A percentile compares a stretch with the other conserved stretches of the same genome.
phyloP scores from a whole-genome alignment of 768 basidiomycete species.

The Austroboletus festivus region DNA sequence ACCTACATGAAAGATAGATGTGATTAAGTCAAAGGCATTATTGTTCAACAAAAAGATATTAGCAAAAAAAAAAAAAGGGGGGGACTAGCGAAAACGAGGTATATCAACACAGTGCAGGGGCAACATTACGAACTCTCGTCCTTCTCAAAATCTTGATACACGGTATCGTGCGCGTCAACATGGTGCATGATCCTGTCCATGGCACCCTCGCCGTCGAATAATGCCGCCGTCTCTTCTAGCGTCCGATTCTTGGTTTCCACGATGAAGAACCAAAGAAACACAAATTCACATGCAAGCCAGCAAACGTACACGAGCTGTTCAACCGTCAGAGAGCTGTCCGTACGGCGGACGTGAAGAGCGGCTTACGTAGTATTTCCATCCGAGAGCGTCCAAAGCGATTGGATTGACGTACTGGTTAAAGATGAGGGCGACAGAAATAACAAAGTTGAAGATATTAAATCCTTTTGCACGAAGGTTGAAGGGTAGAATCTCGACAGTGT shows the following conservation, averaged over 20 bases:
- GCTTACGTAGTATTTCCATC: conserved; percentile 76
- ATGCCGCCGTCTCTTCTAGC: conserved; percentile 76
- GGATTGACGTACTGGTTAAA: conserved; percentile 91
- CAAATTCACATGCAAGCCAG: conserved; percentile 65
- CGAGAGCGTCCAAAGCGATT: conserved; percentile 59
- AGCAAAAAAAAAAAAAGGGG: background rate
- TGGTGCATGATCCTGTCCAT: conserved; percentile 33
- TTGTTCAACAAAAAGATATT: too few relatives aligned
- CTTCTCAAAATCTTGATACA: conserved; percentile 10
- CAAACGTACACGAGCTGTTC: conserved; percentile 61
- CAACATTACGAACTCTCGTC: conserved; percentile 6
- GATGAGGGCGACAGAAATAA: conserved; percentile 74
- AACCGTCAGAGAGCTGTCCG: background rate
- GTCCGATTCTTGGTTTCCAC: conserved; percentile 72
- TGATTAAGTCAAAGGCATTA: too few relatives aligned
- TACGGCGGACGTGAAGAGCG: background rate
- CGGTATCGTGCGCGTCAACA: conserved; percentile 19
- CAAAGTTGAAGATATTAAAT: conserved; percentile 77
- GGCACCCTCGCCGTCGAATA: conserved; percentile 72
- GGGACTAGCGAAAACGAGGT: background rate
- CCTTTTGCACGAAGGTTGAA: conserved; percentile 83
- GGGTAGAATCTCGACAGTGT: conserved; percentile 87
- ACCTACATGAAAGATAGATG: too few relatives aligned
- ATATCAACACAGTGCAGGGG: too few relatives aligned
- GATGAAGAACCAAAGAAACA: conserved; percentile 64